Evolutionary conservation across 2,329 filamentous ascomycete genomes (phyloP), one percentile per base, ranked within the genome.

Genomic region (Monilinia fructicola): DNA sequence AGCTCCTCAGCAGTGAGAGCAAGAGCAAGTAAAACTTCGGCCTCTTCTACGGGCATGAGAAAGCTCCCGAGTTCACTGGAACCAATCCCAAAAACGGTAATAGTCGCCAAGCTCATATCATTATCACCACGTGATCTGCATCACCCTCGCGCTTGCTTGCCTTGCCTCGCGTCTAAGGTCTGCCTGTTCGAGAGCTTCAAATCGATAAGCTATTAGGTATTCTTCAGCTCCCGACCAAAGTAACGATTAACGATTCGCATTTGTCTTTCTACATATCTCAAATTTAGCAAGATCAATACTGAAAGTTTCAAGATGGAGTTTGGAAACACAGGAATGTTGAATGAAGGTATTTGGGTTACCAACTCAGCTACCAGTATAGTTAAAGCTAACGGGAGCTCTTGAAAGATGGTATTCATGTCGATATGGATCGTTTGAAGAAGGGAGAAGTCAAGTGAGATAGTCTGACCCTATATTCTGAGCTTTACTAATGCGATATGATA

Each of bases 351-450:
- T 76, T 67, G 44, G 67, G 50, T 52, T 5, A 42, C 50, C 28
- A 62, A 64, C 60, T 48, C 69, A 68, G 67, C 71, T 64, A 64
- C 50, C 64, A 68, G 68, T 53, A 50, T 50, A 44, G 56, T 55
- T 60, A 69, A 52, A 75, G 71, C 74, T 76, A 73, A 76, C 69
- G 54, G 35, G 50, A 72, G 69, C 70, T 73, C 65, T 54, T 46
- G 58, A 21, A 76, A 98, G 95, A 99, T 93, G 95, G 95, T 78
- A 98, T 99, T 78, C 95, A 99, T 79, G 85, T 99, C 74, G 95
- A 99, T 78, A 99, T 99, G 95, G 92, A 98, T 77, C 90, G 95
- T 77, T 83, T 99, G 80, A 99, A 99, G 89, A 95, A 93, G 81
- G 95, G 95, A 70, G 95, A 99, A 83, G 94, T 99, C 78, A 99